Percentiles rank a stretch among this genome's conserved stretches.
Evolutionary conservation across 2,329 filamentous ascomycete genomes (phyloP).

Genomic region (Alternaria panax): DNA sequence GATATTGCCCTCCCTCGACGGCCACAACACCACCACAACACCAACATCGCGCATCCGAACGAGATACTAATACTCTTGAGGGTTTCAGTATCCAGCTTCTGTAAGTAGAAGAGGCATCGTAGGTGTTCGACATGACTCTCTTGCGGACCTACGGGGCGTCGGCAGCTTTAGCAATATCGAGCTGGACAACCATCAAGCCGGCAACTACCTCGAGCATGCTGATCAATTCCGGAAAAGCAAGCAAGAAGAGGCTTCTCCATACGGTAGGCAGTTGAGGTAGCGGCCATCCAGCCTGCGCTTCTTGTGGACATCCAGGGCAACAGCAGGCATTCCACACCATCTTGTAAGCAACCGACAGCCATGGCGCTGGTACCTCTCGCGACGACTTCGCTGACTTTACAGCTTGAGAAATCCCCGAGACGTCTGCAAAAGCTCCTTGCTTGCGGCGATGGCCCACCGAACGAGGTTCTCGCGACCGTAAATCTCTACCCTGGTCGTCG

Average conservation of each 20-base stretch:
- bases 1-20: slow-evolving; percentile 1
- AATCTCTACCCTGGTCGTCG: background rate
- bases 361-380: background rate
- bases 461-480: background rate
- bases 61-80: background rate
- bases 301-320: background rate
- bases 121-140: background rate
- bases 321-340: background rate
- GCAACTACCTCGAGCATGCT: background rate
- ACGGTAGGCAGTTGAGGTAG: background rate
- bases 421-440: background rate
- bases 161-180: background rate
- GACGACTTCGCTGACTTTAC: background rate
- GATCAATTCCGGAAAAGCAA: background rate
- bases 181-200: background rate
- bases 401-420: background rate
- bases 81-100: background rate
- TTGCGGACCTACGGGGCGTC: background rate
- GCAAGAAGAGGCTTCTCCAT: background rate
- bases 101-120: background rate
- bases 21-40: slow-evolving; percentile 7
- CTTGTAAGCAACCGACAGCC: background rate
- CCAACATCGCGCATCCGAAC: background rate
- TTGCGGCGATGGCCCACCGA: background rate
- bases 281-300: background rate